Percentiles rank a stretch among this genome's conserved stretches.
Conservation (phyloP, 108 stramenopile genomes). For the Fragilaria crotonensis region DNA sequence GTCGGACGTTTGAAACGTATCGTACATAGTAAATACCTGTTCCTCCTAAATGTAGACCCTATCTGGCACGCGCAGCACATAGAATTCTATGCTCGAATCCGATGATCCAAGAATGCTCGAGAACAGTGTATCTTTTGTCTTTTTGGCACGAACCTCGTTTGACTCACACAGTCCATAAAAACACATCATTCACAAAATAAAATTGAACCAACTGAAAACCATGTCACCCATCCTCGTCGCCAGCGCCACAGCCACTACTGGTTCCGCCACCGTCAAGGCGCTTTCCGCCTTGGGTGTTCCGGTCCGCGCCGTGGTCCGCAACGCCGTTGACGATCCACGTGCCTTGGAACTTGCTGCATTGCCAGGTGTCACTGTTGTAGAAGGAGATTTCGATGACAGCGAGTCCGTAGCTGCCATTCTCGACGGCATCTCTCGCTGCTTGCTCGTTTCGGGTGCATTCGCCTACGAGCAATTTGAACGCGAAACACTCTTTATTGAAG, state of each 20-base stretch:
- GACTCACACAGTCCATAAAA: too few relatives aligned
- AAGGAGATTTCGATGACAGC: conserved; percentile 2
- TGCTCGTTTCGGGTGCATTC: conserved; percentile 4
- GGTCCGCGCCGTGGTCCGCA: conserved; percentile 7
- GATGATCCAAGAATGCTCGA: too few relatives aligned
- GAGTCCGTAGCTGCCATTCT: background rate
- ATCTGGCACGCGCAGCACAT: too few relatives aligned
- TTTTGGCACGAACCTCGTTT: too few relatives aligned
- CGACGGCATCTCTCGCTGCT: background rate
- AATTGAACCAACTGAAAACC: too few relatives aligned
- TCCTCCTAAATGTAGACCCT: too few relatives aligned
- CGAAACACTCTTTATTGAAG: background rate
- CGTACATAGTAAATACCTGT: too few relatives aligned
- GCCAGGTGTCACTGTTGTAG: background rate
- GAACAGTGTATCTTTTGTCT: too few relatives aligned
- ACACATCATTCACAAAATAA: too few relatives aligned
- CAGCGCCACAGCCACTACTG: conserved; percentile 1
- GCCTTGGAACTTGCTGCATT: conserved; percentile 1
- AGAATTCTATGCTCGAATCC: too few relatives aligned
- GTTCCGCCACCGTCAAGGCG: conserved; percentile 3
- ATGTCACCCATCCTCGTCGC: conserved; percentile 7
- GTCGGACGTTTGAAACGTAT: too few relatives aligned
- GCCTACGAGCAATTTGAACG: conserved; percentile 6
- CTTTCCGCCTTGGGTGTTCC: conserved; percentile 1
- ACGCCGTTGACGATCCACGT: conserved; percentile 2